Evolutionary conservation across 2,329 filamentous ascomycete genomes (phyloP), one percentile per base, ranked within the genome.

Genomic region (Botryotinia narcissicola): DNA sequence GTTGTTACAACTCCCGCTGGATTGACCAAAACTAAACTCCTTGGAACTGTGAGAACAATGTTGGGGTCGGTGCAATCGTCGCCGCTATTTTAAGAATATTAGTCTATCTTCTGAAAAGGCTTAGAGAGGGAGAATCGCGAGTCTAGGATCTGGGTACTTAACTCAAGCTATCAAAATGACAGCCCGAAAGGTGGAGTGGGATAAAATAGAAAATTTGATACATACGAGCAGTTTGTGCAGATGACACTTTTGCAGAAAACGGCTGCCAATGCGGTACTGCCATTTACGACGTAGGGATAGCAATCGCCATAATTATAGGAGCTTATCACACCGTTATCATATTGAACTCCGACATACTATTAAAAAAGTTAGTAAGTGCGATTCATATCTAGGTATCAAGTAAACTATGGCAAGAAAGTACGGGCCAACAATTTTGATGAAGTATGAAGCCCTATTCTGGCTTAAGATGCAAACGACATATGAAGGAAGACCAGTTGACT

Each of bases 191-290:
- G 51, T 51, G 7, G 12, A 25, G 18, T 14, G 22, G 1, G 32
- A 37, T 29, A 32, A 32, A 59, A 37, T 25, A 14, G 35, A 37
- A 16, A 12, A 18, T 6, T 12, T 22, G 3, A 63, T 10, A 71
- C 69, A 40, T 51, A 64, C 69, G 18, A 14, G 57, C 42, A 71
- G 29, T 63, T 64, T 2, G 10, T 29, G n/a, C 59, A 71, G n/a
- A 37, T 42, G 18, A 61, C 57, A 64, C n/a, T 64, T 29, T 71
- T 40, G 44, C 59, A 71, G 35, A 48, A 71, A 10, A 64, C 69
- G 3, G 42, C 69, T n/a, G 25, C 32, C 25, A 37, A 29, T 37
- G 44, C 59, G 25, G 54, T 22, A 32, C 69, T 71, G 29, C 54
- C 54, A 37, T 71, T 51, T n/a, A 63, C 22, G 1, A 25, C 62